Evolutionary conservation across 164 flowering plant genomes (phyloP).

Genomic region (Vitis rotundifolia): DNA sequence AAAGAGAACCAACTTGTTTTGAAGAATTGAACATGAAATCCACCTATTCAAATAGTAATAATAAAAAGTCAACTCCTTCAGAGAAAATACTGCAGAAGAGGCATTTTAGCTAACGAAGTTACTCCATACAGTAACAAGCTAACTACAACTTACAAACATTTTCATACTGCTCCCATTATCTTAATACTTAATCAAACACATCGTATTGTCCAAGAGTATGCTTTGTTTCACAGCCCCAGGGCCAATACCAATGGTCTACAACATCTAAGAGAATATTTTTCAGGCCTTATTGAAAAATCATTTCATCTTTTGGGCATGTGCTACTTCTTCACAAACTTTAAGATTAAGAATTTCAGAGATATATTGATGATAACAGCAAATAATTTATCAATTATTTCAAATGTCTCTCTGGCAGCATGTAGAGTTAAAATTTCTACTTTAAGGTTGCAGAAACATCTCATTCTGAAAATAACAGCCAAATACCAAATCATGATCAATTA

Average conservation of each 20-base stretch:
- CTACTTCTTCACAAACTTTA: neutral
- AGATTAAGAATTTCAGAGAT: neutral
- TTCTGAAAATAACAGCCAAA: neutral
- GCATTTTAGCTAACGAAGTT: neutral
- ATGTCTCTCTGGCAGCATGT: neutral
- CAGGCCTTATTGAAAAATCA: neutral
- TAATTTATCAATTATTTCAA: neutral
- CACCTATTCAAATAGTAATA: conserved; percentile 47
- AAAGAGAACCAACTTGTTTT: conserved; percentile 63
- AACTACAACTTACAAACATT: neutral
- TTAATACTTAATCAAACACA: no score
- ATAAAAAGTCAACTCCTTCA: conserved; percentile 3
- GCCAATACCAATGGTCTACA: no score
- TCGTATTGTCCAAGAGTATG: no score
- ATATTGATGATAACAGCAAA: neutral
- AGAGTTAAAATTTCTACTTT: neutral
- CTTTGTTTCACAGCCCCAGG: no score
- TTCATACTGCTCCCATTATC: neutral
- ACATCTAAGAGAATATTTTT: neutral
- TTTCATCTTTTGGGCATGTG: neutral
- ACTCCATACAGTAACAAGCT: neutral
- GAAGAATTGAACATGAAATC: conserved; percentile 93
- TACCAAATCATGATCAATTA: conserved; percentile 12
- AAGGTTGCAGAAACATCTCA: neutral
- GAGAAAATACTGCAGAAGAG: neutral